Evolutionary conservation across 2,329 filamentous ascomycete species (phyloP).

Genomic region (Ramularia endophylla): DNA sequence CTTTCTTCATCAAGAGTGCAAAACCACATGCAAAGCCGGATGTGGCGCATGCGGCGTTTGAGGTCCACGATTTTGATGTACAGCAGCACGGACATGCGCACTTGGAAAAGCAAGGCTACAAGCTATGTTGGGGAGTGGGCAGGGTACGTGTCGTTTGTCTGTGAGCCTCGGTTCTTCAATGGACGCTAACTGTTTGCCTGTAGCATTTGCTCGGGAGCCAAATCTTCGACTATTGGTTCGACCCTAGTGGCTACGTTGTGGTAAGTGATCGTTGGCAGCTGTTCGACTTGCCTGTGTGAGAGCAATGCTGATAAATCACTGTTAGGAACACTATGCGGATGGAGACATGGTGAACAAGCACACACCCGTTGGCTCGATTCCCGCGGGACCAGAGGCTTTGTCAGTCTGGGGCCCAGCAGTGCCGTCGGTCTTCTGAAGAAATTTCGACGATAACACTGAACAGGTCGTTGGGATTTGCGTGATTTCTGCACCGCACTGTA

Average conservation of each 20-base stretch:
- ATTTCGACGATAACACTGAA: too few species aligned
- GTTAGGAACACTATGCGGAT: slow-evolving; percentile 58
- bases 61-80: slow-evolving; percentile 66
- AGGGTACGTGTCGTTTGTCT: slow-evolving; percentile 41
- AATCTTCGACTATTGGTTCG: slow-evolving; percentile 63
- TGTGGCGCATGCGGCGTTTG: slow-evolving; percentile 64
- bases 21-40: slow-evolving; percentile 35
- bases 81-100: slow-evolving; percentile 64
- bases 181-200: too few species aligned
- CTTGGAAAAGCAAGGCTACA: slow-evolving; percentile 41
- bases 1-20: slow-evolving; percentile 44
- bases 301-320: too few species aligned
- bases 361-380: slow-evolving; percentile 33
- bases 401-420: slow-evolving; percentile 30
- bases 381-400: slow-evolving; percentile 29
- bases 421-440: slow-evolving; percentile 7
- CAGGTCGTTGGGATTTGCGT: too few species aligned
- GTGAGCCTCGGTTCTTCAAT: background rate
- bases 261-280: too few species aligned
- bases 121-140: slow-evolving; percentile 63
- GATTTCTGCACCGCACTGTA: too few species aligned
- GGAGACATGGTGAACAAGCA: slow-evolving; percentile 60
- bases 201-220: slow-evolving; percentile 12
- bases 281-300: too few species aligned
- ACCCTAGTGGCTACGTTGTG: slow-evolving; percentile 11